Conservation (phyloP, 2,329 filamentous ascomycete species). For the Teratosphaeria gauchensis region DNA sequence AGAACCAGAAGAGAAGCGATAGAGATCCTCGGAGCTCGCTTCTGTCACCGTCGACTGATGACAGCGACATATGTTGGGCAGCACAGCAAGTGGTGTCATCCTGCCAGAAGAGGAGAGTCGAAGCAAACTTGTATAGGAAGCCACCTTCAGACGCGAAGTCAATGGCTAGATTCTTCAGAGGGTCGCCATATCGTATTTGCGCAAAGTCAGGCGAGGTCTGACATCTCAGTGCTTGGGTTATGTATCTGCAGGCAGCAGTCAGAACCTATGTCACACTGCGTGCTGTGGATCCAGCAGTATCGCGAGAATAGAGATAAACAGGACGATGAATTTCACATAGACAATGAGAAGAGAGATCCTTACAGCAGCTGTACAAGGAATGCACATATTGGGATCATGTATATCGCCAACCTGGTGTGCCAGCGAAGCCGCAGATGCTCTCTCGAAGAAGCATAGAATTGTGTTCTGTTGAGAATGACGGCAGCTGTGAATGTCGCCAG, state of each 20-base stretch:
- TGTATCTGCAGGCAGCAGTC: background rate
- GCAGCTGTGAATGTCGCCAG: conserved; percentile 78
- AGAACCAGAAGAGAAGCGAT: conserved; percentile 64
- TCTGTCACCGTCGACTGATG: conserved; percentile 38
- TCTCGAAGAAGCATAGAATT: conserved; percentile 85
- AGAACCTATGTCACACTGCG: background rate
- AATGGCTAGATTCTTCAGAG: conserved; percentile 32
- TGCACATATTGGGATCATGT: conserved; percentile 60
- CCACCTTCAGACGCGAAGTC: conserved; percentile 43
- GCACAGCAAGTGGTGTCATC: conserved; percentile 65
- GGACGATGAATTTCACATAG: background rate
- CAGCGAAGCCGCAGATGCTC: conserved; percentile 68
- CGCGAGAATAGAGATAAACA: background rate
- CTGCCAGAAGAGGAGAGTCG: conserved; percentile 61
- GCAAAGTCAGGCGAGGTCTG: conserved; percentile 56
- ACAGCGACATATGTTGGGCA: conserved; percentile 61
- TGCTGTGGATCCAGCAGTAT: background rate
- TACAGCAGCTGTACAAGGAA: conserved; percentile 58
- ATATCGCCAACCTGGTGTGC: conserved; percentile 59
- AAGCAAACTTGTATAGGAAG: conserved; percentile 63
- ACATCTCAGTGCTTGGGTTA: conserved; percentile 82
- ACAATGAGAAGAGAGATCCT: conserved; percentile 4
- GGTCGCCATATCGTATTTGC: conserved; percentile 37
- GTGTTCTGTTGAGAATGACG: conserved; percentile 78
- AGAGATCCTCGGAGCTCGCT: conserved; percentile 61